A percentile compares a stretch with the other conserved stretches of the same genome.
Evolutionary conservation across 345 rosid genomes (phyloP).

Genomic region (Mallotus nudiflorus): DNA sequence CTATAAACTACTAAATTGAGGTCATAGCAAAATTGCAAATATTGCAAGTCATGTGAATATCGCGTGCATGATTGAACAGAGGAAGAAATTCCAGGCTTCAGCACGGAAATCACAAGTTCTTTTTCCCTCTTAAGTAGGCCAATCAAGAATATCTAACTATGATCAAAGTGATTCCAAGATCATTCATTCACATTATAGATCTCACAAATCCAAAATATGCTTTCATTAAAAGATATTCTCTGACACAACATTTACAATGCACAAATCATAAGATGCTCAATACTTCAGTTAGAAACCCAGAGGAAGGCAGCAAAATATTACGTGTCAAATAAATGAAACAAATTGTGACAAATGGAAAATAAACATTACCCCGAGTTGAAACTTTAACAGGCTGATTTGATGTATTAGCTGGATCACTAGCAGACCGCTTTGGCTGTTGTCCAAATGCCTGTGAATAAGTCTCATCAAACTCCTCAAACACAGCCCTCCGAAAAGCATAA

Average conservation of each 20-base stretch:
- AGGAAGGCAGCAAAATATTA: conserved; percentile 1
- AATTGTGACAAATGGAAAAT: conserved; percentile 12
- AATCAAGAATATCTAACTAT: no score
- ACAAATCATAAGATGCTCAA: background rate
- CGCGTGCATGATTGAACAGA: no score
- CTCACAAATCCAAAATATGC: background rate
- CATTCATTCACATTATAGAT: background rate
- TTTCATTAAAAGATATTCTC: background rate
- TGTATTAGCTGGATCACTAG: conserved; percentile 28
- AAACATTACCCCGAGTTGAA: conserved; percentile 60
- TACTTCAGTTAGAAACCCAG: background rate
- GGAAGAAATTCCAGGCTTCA: no score
- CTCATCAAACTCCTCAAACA: conserved; percentile 96
- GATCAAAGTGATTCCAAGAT: no score
- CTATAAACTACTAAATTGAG: no score
- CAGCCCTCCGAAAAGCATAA: conserved; percentile 71
- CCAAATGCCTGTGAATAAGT: conserved; percentile 99
- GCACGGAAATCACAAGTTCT: no score
- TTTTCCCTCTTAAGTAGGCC: no score
- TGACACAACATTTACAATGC: background rate
- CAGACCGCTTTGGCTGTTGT: conserved; percentile 45
- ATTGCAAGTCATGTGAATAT: no score
- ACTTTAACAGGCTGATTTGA: conserved; percentile 46
- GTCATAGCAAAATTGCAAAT: no score
- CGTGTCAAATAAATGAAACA: conserved; percentile 16